Evolutionary conservation across 306 rosid species (phyloP), one percentile per base, ranked within the genome.

Genomic region (Vicia sativa): DNA sequence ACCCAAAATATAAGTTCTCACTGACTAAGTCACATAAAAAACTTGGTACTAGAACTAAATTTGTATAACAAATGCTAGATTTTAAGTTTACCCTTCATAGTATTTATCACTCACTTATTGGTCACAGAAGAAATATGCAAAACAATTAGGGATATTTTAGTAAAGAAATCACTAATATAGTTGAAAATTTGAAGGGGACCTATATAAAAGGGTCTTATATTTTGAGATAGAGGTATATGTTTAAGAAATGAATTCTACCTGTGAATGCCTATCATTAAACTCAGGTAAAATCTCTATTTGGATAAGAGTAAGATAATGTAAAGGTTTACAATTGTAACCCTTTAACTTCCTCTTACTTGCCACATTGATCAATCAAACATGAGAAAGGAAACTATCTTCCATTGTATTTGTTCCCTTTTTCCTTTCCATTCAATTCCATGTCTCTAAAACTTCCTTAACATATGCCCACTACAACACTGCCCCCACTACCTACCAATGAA

Each of bases 371-470:
- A 15, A 6, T 9, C 41, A 57, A 57, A 57, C 42, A 14, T 13
- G 42, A 57, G 42, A 57, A 57, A 13, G 3, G 16, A 7, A 29
- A 29, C 3, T 57, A 3, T 29, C 31, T 26, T n/a, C 21, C 21
- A 7, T 57, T n/a, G 39, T 26, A 57, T 28, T 18, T 21, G 12
- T 57, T 55, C 23, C 42, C 63, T 29, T 0, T 12, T 12, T 28
- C 62, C 19, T 55, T 55, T 29, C 7, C 63, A 57, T 29, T 57
- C 63, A 29, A 28, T 57, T 42, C 12, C 11, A 26, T 57, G 19
- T 57, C 21, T 57, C 42, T 29, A 57, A 55, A 57, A 57, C 23
- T 57, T 29, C 41, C 41, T 23, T 57, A 28, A 57, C 63, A 13
- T 57, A 28, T 13, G 29, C 21, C 11, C 62, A 28, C 62, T 2